Base-by-base conservation (phyloP, 768 basidiomycete species). In the Leccinum disarticulatum region DNA sequence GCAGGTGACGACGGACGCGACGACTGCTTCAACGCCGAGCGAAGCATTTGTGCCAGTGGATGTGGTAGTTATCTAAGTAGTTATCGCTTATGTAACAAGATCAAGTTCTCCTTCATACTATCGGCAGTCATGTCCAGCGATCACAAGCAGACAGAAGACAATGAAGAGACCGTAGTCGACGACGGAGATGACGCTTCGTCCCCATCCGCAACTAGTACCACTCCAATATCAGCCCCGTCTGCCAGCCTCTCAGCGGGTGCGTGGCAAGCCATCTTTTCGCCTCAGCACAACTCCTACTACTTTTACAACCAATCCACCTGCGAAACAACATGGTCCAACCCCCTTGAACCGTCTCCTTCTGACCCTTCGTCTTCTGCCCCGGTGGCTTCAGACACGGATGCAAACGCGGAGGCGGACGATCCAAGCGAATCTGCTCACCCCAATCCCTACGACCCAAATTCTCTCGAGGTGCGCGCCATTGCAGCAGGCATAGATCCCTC, bases 311-410 rank as follows among this genome's bases (percentile, higher is more conserved):
- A 84, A 10, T 72, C 76, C 60, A 92, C 91, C 0, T 79, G 87
- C 55, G 85, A 93, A 76, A 93, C 91, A 17, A 93, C 91, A 3
- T 93, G 92, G 92, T 76, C 77, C 30, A 93, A 93, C 67, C 91
- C 91, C 10, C 77, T 94, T 43, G 77, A 83, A 48, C 74, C 74
- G 17, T 59, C 72, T 19, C 56, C 75, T 36, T 61, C 74, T 31
- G 59, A 66, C 53, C 64, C 66, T 30, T 70, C 64, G 52, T 64
- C 62, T 41, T 53, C 62, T 28, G 64, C 70, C 33, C 61, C 61
- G 36, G 60, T 35, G n/a, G 59, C 43, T 47, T 55, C 64, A 62
- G 56, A 62, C 33, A 19, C 64, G 15, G 70, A 65, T 4, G 61
- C 69, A 15, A 66, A 68, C 49, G 55, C 65, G 0, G 71, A 70